These are phyloP conservation scores for Trichomonas tenax DNA, from an alignment of 208 protist genomes.

Conservation along the genomic window DNA sequence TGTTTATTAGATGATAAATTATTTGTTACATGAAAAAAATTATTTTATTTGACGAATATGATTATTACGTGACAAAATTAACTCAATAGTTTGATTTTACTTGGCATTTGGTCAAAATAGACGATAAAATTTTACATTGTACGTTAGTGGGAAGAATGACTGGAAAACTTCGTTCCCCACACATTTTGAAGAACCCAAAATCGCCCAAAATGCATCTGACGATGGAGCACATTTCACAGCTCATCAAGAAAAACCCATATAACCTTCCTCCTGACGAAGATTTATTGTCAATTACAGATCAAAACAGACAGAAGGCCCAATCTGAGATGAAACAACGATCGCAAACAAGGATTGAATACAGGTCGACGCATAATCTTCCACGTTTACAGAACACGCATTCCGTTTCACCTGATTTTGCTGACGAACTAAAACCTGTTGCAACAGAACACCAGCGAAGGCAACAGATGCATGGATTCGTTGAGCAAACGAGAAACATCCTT, in stretches of 20 bases:
- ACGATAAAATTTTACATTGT: too few species aligned
- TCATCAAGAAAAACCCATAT: not conserved
- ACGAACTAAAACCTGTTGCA: not conserved
- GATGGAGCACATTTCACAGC: not conserved
- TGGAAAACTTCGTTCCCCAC: not conserved
- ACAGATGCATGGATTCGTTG: not conserved
- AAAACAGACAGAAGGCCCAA: not conserved
- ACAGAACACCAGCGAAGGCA: not conserved
- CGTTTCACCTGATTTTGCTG: not conserved
- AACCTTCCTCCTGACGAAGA: not conserved
- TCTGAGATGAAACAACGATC: not conserved
- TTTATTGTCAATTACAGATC: not conserved
- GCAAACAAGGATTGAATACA: not conserved
- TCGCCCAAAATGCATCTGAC: not conserved
- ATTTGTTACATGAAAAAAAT: too few species aligned
- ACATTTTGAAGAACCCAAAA: not conserved
- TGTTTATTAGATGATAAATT: too few species aligned
- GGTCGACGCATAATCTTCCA: not conserved
- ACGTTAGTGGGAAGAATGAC: not conserved
- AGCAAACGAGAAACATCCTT: not conserved
- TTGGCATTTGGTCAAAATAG: too few species aligned
- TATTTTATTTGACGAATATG: too few species aligned
- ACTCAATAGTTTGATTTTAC: too few species aligned
- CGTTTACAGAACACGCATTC: not conserved
- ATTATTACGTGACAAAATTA: too few species aligned